Evolutionary conservation across 2,329 filamentous ascomycete species (phyloP).

Genomic region (Neonectria faginata): DNA sequence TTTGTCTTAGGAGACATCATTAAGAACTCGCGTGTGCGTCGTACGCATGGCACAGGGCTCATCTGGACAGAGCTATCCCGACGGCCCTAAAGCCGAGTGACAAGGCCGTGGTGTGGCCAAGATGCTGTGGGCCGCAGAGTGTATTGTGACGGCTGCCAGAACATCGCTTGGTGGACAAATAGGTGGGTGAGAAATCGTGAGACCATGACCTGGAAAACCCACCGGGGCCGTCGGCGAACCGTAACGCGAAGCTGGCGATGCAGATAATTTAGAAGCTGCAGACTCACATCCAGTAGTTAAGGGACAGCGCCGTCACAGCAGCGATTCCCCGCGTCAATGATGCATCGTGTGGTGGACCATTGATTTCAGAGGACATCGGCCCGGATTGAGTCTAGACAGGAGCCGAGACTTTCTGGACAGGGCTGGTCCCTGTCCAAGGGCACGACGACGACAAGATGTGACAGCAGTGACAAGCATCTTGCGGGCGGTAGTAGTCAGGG

Average conservation of each 20-base stretch:
- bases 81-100: conserved; percentile 5
- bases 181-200: conserved; percentile 8
- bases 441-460: conserved; percentile 14
- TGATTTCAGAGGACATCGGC: conserved; percentile 20
- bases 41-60: not conserved
- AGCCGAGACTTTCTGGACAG: conserved; percentile 29
- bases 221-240: conserved; percentile 24
- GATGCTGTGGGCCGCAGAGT: conserved; percentile 8
- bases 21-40: conserved; percentile 3
- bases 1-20: conserved; percentile 1
- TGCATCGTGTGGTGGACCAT: conserved; percentile 34
- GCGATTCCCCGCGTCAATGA: conserved; percentile 39
- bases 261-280: conserved; percentile 25
- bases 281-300: conserved; percentile 26
- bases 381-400: conserved; percentile 27
- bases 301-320: conserved; percentile 24
- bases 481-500: conserved; percentile 31
- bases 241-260: conserved; percentile 15
- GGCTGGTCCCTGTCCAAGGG: conserved; percentile 34
- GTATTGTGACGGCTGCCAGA: conserved; percentile 1
- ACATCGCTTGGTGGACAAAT: not conserved
- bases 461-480: conserved; percentile 1
- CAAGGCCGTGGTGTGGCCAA: conserved; percentile 20
- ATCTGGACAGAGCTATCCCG: not conserved
- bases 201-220: not conserved